A percentile compares a stretch with the other conserved stretches of the same genome.
Conservation (phyloP, 148 eudicot genomes). For the Amaranthus palmeri region DNA sequence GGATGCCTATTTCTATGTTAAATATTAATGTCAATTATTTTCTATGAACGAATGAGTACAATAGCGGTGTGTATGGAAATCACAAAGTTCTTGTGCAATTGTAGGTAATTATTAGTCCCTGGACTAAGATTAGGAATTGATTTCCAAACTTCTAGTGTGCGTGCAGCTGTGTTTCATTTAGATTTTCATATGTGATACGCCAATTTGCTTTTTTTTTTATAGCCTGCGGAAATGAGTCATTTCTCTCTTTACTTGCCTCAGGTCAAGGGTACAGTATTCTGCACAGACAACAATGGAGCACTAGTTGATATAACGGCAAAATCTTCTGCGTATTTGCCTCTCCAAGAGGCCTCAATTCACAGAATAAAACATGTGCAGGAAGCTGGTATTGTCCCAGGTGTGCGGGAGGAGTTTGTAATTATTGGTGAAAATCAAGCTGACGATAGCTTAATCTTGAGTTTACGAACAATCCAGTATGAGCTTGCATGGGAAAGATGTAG, state of each 20-base stretch:
- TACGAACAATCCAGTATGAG: conserved; percentile 59
- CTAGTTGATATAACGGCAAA: conserved; percentile 80
- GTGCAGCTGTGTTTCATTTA: background rate
- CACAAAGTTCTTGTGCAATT: background rate
- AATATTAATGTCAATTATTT: background rate
- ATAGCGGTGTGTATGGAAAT: background rate
- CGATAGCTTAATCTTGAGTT: conserved; percentile 79
- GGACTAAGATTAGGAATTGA: background rate
- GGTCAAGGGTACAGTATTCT: conserved; percentile 82
- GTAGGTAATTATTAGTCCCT: background rate
- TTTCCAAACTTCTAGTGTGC: background rate
- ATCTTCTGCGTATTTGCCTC: conserved; percentile 84
- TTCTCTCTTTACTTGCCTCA: conserved; percentile 25
- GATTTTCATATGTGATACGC: background rate
- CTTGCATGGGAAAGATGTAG: conserved; percentile 98
- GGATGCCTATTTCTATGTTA: background rate
- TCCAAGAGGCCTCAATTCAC: conserved; percentile 71
- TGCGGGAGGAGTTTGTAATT: conserved; percentile 66
- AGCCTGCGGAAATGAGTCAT: conserved; percentile 3
- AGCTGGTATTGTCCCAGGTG: conserved; percentile 81
- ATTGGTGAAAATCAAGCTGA: conserved; percentile 77
- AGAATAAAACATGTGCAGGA: conserved; percentile 63
- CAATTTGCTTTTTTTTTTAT: background rate
- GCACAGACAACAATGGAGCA: conserved; percentile 68
- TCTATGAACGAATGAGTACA: background rate